Evolutionary conservation across 1,139 yeast species (phyloP).

Genomic region (Scheffersomyces quercinus): DNA sequence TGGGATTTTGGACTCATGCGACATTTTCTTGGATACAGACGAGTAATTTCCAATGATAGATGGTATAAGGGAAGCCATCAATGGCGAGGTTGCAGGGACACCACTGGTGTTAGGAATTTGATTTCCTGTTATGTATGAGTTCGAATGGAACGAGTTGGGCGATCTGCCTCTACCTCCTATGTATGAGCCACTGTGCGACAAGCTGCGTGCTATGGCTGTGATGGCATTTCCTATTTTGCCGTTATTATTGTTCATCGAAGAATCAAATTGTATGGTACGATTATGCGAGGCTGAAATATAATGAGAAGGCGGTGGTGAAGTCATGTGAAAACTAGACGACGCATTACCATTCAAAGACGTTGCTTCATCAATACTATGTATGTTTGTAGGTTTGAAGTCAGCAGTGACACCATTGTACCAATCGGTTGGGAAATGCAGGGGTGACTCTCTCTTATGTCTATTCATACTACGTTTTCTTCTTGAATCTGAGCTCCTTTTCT

Average conservation of each 20-base stretch:
- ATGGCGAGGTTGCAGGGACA: constrained; percentile 14
- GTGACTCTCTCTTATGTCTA: constrained; percentile 1
- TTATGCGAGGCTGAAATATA: constrained; percentile 21
- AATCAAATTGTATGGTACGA: constrained; percentile 1
- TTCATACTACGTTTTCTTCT: neutral
- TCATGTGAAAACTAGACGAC: neutral
- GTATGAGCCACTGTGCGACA: constrained; percentile 11
- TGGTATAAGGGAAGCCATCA: constrained; percentile 41
- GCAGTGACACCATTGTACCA: constrained; percentile 34
- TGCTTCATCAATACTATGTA: constrained; percentile 7
- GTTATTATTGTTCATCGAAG: neutral
- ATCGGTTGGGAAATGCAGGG: constrained; percentile 33
- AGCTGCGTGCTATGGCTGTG: constrained; percentile 20
- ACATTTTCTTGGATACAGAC: constrained; percentile 37
- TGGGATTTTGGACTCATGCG: constrained; percentile 37
- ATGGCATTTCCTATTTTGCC: constrained; percentile 17
- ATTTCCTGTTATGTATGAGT: constrained; percentile 1
- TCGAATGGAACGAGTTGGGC: constrained; percentile 4
- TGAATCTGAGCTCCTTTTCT: neutral
- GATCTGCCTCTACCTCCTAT: neutral
- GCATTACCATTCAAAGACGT: constrained; percentile 6
- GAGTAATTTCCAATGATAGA: constrained; percentile 44
- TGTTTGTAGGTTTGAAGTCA: neutral
- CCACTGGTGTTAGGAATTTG: constrained; percentile 6
- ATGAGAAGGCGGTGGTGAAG: constrained; percentile 28